A percentile compares a stretch with the other conserved stretches of the same genome.
Evolutionary conservation across 2,329 filamentous ascomycete species (phyloP).

Genomic region (Rachicladosporium sp.): DNA sequence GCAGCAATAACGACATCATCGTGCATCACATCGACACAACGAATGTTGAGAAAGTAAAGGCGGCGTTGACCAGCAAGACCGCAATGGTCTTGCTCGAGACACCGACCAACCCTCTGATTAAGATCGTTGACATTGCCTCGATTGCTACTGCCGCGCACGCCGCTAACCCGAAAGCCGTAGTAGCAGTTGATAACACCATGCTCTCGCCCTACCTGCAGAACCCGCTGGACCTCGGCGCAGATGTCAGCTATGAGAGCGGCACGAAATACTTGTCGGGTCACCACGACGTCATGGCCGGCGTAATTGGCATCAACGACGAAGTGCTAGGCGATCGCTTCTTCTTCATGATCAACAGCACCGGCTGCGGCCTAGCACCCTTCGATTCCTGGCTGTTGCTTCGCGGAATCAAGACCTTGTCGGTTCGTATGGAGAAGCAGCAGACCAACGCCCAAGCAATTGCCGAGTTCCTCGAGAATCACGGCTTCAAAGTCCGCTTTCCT

Average conservation of each 20-base stretch:
- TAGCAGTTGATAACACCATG: constrained; percentile 98
- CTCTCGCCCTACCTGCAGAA: constrained; percentile 89
- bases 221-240: constrained; percentile 84
- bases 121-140: constrained; percentile 80
- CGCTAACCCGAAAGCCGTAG: constrained; percentile 63
- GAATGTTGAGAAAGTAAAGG: constrained; percentile 54
- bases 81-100: constrained; percentile 93
- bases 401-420: constrained; percentile 89
- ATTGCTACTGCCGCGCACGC: constrained; percentile 69
- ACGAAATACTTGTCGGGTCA: constrained; percentile 97
- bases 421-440: constrained; percentile 98
- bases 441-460: constrained; percentile 82
- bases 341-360: constrained; percentile 94
- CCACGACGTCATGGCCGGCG: constrained; percentile 97
- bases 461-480: constrained; percentile 77
- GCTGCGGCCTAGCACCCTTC: constrained; percentile 86
- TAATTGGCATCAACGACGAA: constrained; percentile 79
- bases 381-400: constrained; percentile 93
- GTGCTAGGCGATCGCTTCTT: constrained; percentile 78
- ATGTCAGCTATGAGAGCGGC: constrained; percentile 93
- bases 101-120: constrained; percentile 94
- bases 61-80: constrained; percentile 64
- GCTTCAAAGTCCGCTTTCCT: constrained; percentile 91
- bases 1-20: constrained; percentile 76
- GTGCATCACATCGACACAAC: constrained; percentile 97